Base-by-base conservation (phyloP, 108 stramenopile genomes). In the Cafeteria roenbergensis region DNA sequence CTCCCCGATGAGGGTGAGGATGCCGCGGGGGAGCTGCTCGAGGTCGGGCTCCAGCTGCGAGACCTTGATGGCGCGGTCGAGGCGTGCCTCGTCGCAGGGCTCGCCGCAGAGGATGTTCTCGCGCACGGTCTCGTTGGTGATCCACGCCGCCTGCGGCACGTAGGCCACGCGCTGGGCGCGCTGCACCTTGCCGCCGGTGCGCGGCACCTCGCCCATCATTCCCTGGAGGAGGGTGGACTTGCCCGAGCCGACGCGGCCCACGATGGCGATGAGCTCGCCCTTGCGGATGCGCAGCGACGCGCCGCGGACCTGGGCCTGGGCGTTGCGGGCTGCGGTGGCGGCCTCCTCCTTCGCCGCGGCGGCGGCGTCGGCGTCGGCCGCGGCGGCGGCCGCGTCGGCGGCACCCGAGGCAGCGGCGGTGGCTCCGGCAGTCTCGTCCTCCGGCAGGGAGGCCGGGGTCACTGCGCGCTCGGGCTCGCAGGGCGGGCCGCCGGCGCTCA, bases 201-300 rank as follows among this genome's bases (percentile, higher is more conserved):
- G 61, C 27, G 52, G 35, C 70, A 83, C 54, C 55, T 80, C 65
- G 8, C 84, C 87, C n/a, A 84, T 62, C 21, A 88, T 57, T 14
- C 82, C 83, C 26, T 68, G 30, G 30, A 83, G 57, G 33, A 84
- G 59, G 54, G 81, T 70, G 30, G 79, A 70, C 58, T 97, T 97
- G 31, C 96, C 93, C 59, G 78, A 64, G 37, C 91, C 92, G 21
- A 93, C 92, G 31, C 76, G 73, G 27, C 95, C 93, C 21, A 92
- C 89, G 32, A 94, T 82, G 34, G 86, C 92, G 20, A 94, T 69
- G 27, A 97, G 66, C 33, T 88, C 79, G 14, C 88, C 91, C 37
- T 78, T 57, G 54, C 74, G 57, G 42, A 93, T 85, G 48, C 75
- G 54, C 57, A 85, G 76, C 33, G 76, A 73, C 31, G 50, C 31